Evolutionary conservation across 2,329 filamentous ascomycete genomes (phyloP).

Genomic region (Nothophoma quercina): DNA sequence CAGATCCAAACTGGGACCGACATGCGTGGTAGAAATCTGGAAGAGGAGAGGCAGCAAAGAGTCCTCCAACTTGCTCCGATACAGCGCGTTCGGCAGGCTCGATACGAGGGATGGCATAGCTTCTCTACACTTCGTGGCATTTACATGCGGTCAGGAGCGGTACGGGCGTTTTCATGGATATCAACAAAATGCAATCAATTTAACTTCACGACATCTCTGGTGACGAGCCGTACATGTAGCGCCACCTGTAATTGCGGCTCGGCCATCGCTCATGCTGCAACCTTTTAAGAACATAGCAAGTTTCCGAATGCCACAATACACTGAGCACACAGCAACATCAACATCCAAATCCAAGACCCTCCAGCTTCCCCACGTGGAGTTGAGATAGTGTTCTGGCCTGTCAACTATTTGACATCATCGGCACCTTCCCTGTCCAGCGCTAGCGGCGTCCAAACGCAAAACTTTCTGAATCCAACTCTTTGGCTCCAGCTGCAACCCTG

Average conservation of each 20-base stretch:
- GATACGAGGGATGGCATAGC: background rate
- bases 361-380: constrained; percentile 11
- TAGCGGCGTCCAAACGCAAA: constrained; percentile 33
- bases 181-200: constrained; percentile 1
- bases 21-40: constrained; percentile 43
- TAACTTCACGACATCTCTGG: constrained; percentile 4
- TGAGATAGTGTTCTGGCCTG: background rate
- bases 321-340: too few species aligned
- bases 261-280: too few species aligned
- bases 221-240: background rate
- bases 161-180: constrained; percentile 27
- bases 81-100: background rate
- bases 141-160: constrained; percentile 35
- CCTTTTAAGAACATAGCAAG: too few species aligned
- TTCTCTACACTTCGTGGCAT: constrained; percentile 16
- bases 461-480: constrained; percentile 18
- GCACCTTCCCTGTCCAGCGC: constrained; percentile 24
- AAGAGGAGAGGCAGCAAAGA: background rate
- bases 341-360: background rate
- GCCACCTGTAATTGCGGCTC: too few species aligned
- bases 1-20: constrained; percentile 86
- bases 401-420: constrained; percentile 30
- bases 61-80: background rate
- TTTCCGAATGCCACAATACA: too few species aligned
- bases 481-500: constrained; percentile 28